These are phyloP conservation scores for Kewa caespitosa DNA, from an alignment of 179 eudicot genomes.

Conservation along the genomic window DNA sequence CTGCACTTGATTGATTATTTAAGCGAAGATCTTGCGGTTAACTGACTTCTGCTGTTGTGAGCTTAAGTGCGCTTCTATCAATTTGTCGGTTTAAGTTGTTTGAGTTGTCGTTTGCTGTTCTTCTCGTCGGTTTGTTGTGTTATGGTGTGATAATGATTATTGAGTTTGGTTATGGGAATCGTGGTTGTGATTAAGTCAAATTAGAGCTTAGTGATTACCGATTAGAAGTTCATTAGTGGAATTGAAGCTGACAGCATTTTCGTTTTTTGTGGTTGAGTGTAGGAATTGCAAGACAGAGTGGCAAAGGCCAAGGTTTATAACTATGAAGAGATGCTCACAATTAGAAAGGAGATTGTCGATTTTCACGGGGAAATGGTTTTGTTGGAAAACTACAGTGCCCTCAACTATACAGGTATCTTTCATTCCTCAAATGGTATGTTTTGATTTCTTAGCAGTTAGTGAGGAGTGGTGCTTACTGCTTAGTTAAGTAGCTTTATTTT, in stretches of 20 bases:
- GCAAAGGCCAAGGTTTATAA: slow-evolving; percentile 41
- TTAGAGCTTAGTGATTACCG: neutral
- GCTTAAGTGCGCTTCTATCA: neutral
- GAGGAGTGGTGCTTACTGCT: neutral
- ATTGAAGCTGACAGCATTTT: slow-evolving; percentile 13
- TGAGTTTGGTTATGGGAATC: neutral
- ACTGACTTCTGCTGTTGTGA: neutral
- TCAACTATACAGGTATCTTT: slow-evolving; percentile 78
- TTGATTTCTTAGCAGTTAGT: neutral
- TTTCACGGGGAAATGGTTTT: slow-evolving; percentile 93
- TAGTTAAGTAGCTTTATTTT: slow-evolving; percentile 6
- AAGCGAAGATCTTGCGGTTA: neutral
- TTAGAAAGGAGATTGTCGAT: slow-evolving; percentile 81
- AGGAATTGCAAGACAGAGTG: slow-evolving; percentile 79
- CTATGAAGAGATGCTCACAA: slow-evolving; percentile 67
- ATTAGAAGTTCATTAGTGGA: neutral
- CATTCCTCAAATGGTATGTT: neutral
- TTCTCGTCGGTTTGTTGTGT: neutral
- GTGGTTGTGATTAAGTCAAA: neutral
- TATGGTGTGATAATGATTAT: neutral
- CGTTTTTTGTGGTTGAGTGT: slow-evolving; percentile 17
- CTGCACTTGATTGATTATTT: neutral
- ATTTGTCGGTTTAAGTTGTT: slow-evolving; percentile 7
- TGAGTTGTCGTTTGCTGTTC: slow-evolving; percentile 9
- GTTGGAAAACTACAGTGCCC: slow-evolving; percentile 87